Evolutionary conservation across 371 early-diverging fungal genomes (phyloP), one percentile per base, ranked within the genome.

Genomic region (Nosema muscidifuracis): DNA sequence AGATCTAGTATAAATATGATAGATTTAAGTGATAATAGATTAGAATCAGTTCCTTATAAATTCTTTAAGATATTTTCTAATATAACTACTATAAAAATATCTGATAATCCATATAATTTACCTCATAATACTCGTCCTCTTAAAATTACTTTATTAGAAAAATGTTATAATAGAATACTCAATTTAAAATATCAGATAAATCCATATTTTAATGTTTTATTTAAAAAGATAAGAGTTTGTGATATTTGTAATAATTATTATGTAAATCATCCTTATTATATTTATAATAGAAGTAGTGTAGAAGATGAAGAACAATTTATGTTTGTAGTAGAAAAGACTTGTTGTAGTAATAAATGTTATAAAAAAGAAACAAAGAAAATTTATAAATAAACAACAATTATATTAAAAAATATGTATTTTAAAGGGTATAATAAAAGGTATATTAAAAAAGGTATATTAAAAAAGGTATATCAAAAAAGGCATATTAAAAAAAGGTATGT

Each of bases 31-130:
- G 72, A 75, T 20, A 78, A 78, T 31, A 26, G 47, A 6, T 56
- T 82, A 1, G 64, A 51, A 34, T 58, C 26, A 30, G 64, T 82
- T 31, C 83, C 83, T 15, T 73, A 67, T 38, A 80, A 79, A 60
- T 70, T 82, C 12, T 82, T 82, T 56, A 82, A 79, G 30, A 26
- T 67, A 1, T 80, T 82, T 57, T 31, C 56, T 24, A 50, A 75
- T 42, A 31, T 62, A 16, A 75, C 79, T 15, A 76, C 81, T 6
- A 67, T 80, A 15, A 65, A 79, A 34, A 65, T 81, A 26, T 56
- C 40, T 2, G 67, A 71, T 22, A 82, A 82, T 51, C 79, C 80
- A 1, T 82, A 74, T 67, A 67, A 70, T 28, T 33, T 36, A 33
- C 62, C 67, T 33, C 22, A 62, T 4, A 56, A 70, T 40, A 57